Conservation (phyloP, 495 filamentous ascomycete species). For the Hyaloscypha finlandica region DNA sequence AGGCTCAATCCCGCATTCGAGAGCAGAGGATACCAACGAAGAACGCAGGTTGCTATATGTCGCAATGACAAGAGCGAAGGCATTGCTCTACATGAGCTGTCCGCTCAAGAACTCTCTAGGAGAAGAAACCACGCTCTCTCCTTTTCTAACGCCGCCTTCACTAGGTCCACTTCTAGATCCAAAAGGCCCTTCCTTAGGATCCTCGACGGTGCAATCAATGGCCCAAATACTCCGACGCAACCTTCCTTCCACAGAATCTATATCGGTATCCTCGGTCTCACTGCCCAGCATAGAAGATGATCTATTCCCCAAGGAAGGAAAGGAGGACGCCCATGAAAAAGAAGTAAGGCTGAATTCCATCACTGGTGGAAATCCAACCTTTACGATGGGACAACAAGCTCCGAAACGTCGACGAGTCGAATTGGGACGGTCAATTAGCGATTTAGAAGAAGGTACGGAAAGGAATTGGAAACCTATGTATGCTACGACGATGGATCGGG, state of each 20-base stretch:
- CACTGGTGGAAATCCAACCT: constrained; percentile 35
- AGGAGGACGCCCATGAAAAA: constrained; percentile 40
- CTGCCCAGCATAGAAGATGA: constrained; percentile 60
- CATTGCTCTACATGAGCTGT: constrained; percentile 86
- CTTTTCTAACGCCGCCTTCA: constrained; percentile 58
- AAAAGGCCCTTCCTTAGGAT: constrained; percentile 58
- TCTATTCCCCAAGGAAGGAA: constrained; percentile 61
- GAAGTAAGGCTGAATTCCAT: constrained; percentile 26
- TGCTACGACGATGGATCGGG: constrained; percentile 33
- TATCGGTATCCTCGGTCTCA: constrained; percentile 44
- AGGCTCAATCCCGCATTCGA: constrained; percentile 91
- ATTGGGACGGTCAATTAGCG: constrained; percentile 38
- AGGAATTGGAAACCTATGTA: constrained; percentile 27
- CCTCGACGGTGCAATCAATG: constrained; percentile 57
- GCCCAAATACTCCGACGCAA: constrained; percentile 62
- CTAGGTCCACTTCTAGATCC: constrained; percentile 51
- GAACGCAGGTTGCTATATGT: constrained; percentile 92
- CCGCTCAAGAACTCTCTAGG: constrained; percentile 65
- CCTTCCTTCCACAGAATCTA: constrained; percentile 50
- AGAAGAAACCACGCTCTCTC: constrained; percentile 63
- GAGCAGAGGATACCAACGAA: constrained; percentile 87
- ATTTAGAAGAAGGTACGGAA: constrained; percentile 22
- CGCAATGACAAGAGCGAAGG: constrained; percentile 95
- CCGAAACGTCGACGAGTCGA: constrained; percentile 32
- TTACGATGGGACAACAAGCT: constrained; percentile 36